Evolutionary conservation across 2,329 filamentous ascomycete species (phyloP), one percentile per base, ranked within the genome.

Genomic region (Coniochaeta pulveracea): DNA sequence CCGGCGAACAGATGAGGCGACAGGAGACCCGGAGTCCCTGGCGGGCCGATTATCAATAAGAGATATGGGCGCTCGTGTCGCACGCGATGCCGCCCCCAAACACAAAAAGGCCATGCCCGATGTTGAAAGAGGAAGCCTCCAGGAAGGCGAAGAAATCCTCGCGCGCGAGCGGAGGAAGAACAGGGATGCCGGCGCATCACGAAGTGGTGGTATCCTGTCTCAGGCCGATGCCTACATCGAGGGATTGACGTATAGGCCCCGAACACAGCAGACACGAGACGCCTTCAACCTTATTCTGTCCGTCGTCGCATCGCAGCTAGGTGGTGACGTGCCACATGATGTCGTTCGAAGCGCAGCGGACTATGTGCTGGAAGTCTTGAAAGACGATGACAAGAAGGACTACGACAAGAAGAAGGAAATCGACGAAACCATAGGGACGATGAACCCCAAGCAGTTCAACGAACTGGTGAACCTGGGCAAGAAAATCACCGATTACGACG

Each of bases 371-470:
- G 91, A 98, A 53, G 85, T 81, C 41, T 64, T 98, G 27, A 98
- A 98, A 57, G 88, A 96, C 46, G 88, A 95, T 41, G 82, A 88
- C 41, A 66, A 95, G 63, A 96, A 96, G 56, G 91, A 98, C 53
- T 84, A 93, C 39, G 91, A 98, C 55, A 95, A 93, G 66, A 98
- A 98, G 66, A 94, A 88, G 60, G 86, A 95, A 54, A 76, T 96
- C 26, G 91, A 96, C 43, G 76, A 96, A 38, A 58, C 98, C 26
- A 91, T 89, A n/a, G 72, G 72, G 22, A 76, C 77, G 1, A 73
- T 95, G 64, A 79, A 70, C 31, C 74, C 85, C 2, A 93, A 95
- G 52, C 80, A 94, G 54, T 98, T 96, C 63, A 96, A 96, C 52
- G 89, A 96, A 60, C 63, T 98, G 44, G 79, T 96, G 35, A 98